Conservation (phyloP, 306 rosid species). For the Fragaria nilgerrensis region DNA sequence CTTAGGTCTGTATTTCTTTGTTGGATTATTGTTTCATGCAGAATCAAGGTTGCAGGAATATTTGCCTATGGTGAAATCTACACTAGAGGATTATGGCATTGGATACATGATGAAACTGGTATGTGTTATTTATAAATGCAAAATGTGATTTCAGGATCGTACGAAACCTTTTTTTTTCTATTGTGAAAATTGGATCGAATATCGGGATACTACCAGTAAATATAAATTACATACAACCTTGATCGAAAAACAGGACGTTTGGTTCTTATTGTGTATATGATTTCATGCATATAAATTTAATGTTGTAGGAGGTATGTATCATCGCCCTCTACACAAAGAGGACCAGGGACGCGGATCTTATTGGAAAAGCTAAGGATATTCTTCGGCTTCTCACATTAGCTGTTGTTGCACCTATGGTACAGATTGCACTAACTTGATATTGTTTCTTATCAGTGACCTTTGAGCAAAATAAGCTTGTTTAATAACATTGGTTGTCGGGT, state of each 20-base stretch:
- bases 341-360: background rate
- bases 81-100: background rate
- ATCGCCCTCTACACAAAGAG: background rate
- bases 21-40: no score
- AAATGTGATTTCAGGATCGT: background rate
- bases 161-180: no score
- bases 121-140: background rate
- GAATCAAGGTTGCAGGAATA: background rate
- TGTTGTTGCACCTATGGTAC: background rate
- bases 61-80: background rate
- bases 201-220: no score
- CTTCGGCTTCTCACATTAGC: background rate
- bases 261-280: background rate
- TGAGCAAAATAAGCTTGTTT: background rate
- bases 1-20: no score
- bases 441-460: background rate
- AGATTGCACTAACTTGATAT: background rate
- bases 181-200: no score
- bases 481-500: background rate
- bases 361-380: background rate
- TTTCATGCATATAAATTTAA: background rate
- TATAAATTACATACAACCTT: background rate
- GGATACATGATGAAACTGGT: background rate
- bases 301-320: background rate
- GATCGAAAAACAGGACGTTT: background rate